Evolutionary conservation across 805 yeast species (phyloP).

Genomic region (Kregervanrija pseudodelftensis): DNA sequence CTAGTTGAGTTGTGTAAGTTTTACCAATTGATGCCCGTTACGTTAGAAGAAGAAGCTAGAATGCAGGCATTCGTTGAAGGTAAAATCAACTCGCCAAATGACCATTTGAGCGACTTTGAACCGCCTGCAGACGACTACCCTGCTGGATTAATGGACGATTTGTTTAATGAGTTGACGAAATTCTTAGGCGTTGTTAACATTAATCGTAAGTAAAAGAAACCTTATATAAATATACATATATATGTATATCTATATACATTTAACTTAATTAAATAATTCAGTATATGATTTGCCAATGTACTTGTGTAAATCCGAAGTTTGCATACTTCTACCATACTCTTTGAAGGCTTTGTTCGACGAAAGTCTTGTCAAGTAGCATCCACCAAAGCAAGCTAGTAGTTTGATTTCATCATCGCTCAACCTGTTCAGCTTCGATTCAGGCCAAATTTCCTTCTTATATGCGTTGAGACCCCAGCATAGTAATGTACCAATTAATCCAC

Average conservation of each 20-base stretch:
- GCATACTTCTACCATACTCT: conserved; percentile 68
- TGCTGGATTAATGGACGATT: conserved; percentile 42
- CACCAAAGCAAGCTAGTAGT: conserved; percentile 63
- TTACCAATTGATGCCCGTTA: conserved; percentile 71
- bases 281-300: conserved; percentile 57
- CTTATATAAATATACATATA: not conserved
- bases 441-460: conserved; percentile 58
- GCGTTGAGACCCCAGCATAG: conserved; percentile 68
- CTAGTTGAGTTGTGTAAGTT: conserved; percentile 56
- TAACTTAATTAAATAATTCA: conserved; percentile 10
- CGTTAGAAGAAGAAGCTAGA: conserved; percentile 44
- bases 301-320: conserved; percentile 73
- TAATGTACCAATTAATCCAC: conserved; percentile 80
- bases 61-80: conserved; percentile 47
- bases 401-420: conserved; percentile 25
- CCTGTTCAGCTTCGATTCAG: conserved; percentile 28
- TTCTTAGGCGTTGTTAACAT: conserved; percentile 43
- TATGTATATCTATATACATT: not conserved
- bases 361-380: conserved; percentile 55
- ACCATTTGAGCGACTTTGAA: conserved; percentile 19
- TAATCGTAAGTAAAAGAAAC: conserved; percentile 3
- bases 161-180: conserved; percentile 60
- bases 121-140: conserved; percentile 29
- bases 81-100: conserved; percentile 35
- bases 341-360: conserved; percentile 62